A percentile compares a stretch with the other conserved stretches of the same genome.
Conservation (phyloP, 1,139 yeast species). For the Hyphopichia fennica region DNA sequence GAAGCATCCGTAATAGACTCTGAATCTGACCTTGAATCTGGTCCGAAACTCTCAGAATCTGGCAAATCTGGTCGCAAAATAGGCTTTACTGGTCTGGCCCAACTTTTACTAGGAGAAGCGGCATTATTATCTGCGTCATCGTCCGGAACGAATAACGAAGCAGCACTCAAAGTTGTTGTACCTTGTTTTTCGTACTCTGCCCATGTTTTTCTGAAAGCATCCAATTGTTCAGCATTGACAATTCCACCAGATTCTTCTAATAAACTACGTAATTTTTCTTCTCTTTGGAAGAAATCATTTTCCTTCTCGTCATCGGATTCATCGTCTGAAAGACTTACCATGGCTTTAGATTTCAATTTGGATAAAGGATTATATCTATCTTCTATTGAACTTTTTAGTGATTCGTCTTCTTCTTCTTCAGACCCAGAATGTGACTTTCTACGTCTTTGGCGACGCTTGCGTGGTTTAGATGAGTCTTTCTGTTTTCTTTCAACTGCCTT, state of each 20-base stretch:
- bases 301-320: constrained; percentile 63
- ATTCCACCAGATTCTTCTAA: constrained; percentile 42
- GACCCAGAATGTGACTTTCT: constrained; percentile 11
- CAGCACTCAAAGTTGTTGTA: constrained; percentile 7
- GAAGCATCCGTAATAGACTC: neutral
- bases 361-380: constrained; percentile 1
- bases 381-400: constrained; percentile 5
- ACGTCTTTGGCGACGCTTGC: constrained; percentile 3
- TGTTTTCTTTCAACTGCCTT: constrained; percentile 5
- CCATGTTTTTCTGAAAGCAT: constrained; percentile 43
- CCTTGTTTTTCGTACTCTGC: constrained; percentile 19
- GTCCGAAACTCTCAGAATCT: neutral
- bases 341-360: constrained; percentile 47
- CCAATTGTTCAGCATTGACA: constrained; percentile 35
- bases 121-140: constrained; percentile 7
- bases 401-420: constrained; percentile 13
- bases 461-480: constrained; percentile 3
- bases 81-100: neutral
- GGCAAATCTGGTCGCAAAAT: constrained; percentile 1
- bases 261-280: constrained; percentile 50
- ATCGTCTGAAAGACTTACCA: constrained; percentile 64
- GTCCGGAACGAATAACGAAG: constrained; percentile 17
- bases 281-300: constrained; percentile 56
- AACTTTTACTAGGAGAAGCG: neutral
- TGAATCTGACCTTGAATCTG: neutral